These are phyloP conservation scores for Rubroboletus pulcherrimus DNA, from an alignment of 768 basidiomycete genomes.

Conservation along the genomic window DNA sequence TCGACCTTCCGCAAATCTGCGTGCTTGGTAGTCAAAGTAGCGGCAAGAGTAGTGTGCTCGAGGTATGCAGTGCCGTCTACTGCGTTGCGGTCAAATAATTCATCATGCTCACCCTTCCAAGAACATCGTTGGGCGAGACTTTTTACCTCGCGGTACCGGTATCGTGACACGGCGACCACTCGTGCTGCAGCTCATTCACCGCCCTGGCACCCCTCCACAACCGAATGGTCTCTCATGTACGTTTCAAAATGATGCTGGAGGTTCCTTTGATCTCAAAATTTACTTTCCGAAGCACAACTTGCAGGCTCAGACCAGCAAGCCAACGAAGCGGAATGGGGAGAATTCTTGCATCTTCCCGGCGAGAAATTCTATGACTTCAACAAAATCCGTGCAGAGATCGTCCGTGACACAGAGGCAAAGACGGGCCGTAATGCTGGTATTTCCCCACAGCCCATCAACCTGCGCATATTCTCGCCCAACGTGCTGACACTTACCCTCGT, in stretches of 20 bases:
- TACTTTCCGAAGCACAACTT: slow-evolving; percentile 24
- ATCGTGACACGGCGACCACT: slow-evolving; percentile 97
- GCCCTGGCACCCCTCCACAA: slow-evolving; percentile 50
- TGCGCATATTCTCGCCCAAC: slow-evolving; percentile 95
- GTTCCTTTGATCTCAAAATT: background rate
- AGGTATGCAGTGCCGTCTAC: slow-evolving; percentile 46
- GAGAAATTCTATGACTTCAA: slow-evolving; percentile 98
- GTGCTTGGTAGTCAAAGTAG: slow-evolving; percentile 90
- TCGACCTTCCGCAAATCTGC: slow-evolving; percentile 91
- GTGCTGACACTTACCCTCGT: slow-evolving; percentile 96
- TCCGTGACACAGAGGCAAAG: slow-evolving; percentile 96
- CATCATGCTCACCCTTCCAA: slow-evolving; percentile 30
- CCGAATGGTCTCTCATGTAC: slow-evolving; percentile 44
- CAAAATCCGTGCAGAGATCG: slow-evolving; percentile 95
- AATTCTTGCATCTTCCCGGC: slow-evolving; percentile 93
- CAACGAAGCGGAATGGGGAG: slow-evolving; percentile 97
- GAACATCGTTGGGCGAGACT: slow-evolving; percentile 98
- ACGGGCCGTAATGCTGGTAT: slow-evolving; percentile 98
- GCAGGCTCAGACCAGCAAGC: slow-evolving; percentile 64
- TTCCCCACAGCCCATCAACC: slow-evolving; percentile 94
- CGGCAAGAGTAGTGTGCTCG: slow-evolving; percentile 89
- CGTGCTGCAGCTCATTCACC: slow-evolving; percentile 93
- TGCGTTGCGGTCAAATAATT: background rate
- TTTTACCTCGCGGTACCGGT: slow-evolving; percentile 97
- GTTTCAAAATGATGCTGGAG: slow-evolving; percentile 17